Evolutionary conservation across 768 basidiomycete species (phyloP), one percentile per base, ranked within the genome.

Genomic region (Infundibulicybe gibba): DNA sequence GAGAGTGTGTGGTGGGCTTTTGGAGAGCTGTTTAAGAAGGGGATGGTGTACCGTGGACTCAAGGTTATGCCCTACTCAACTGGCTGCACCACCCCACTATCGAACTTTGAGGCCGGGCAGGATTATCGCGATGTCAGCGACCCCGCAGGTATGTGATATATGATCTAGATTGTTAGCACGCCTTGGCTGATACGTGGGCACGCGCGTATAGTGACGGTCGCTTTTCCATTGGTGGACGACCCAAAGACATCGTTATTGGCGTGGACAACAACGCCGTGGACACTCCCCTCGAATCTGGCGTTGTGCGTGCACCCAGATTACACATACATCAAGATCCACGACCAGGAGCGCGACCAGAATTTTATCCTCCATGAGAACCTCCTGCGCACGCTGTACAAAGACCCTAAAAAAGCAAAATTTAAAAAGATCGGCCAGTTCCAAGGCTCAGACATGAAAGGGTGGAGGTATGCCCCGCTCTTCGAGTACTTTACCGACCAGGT

Each of bases 1-100:
- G 97, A 99, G 74, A 86, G 84, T 40, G 91, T 97, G 10, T 99
- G 97, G 97, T 99, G 97, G 97, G 97, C 91, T 8, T 99, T 99
- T 66, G 75, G 81, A 44, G 84, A 94, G 62, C 78, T 99, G n/a
- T 95, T 85, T 77, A 81, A 93, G 60, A 95, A 93, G 64, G 83
- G 76, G 5, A 68, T 94, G 69, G 94, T 99, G 14, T 99, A 99
- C 67, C 81, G 92, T 13, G 97, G 97, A 0, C 72, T 94, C 53
- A 79, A 81, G 49, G 97, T 99, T 52, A 97, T 99, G 94, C 97
- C 97, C 2, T 99, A 99, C 64, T 97, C 97, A 10, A 93, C 91
- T 0, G 97, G 92, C 10, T 88, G 89, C 59, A 94, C 93, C 1
- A 99, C 97, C 0, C 95, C 97, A 25, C 69, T 99, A 47, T 95